Percentiles rank a stretch among this genome's conserved stretches.
phyloP scores from a whole-genome alignment of 306 rosid species.

The Castanopsis chinensis region DNA sequence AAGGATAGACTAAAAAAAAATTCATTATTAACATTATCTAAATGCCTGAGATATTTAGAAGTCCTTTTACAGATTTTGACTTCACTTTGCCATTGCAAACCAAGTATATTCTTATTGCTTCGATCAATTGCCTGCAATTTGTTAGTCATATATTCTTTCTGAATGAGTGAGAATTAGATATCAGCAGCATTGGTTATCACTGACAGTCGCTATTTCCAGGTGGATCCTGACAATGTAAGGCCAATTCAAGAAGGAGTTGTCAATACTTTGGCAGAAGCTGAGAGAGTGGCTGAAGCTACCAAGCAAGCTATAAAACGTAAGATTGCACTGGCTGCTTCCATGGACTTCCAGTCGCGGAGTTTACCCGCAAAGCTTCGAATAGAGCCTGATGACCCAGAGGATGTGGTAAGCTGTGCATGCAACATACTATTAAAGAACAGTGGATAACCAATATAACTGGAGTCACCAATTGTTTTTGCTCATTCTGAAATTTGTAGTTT shows the following conservation, averaged over 20 bases:
- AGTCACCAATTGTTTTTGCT: slow-evolving; percentile 10
- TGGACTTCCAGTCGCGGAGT: slow-evolving; percentile 76
- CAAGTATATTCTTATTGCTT: background rate
- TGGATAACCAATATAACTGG: background rate
- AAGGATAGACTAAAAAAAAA: background rate
- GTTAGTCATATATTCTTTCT: background rate
- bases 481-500: background rate
- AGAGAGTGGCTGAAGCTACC: slow-evolving; percentile 94
- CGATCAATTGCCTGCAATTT: background rate
- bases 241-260: slow-evolving; percentile 72
- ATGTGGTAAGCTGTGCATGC: slow-evolving; percentile 59
- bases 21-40: background rate
- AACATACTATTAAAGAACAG: background rate
- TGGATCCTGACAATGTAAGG: slow-evolving; percentile 91
- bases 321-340: slow-evolving; percentile 87
- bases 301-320: slow-evolving; percentile 92
- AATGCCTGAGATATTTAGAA: background rate
- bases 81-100: background rate
- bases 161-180: background rate
- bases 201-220: slow-evolving; percentile 52
- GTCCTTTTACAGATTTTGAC: background rate
- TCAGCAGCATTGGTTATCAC: background rate
- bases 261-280: slow-evolving; percentile 84
- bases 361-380: slow-evolving; percentile 89
- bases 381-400: slow-evolving; percentile 95